Evolutionary conservation across 805 yeast genomes (phyloP).

Genomic region (Yamadazyma nakazawae): DNA sequence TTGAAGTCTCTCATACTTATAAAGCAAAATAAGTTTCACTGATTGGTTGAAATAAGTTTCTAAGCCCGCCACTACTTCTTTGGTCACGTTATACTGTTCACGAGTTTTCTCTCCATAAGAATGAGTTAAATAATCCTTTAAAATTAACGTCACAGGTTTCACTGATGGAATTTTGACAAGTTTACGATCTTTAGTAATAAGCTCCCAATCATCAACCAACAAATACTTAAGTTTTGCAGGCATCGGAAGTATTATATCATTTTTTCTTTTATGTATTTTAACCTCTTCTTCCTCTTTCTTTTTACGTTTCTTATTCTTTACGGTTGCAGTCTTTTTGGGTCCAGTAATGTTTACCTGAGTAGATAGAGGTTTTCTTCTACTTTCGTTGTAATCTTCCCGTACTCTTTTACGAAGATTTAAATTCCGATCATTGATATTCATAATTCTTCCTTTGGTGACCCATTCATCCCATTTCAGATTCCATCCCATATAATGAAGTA

Average conservation of each 20-base stretch:
- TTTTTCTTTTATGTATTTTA: constrained; percentile 21
- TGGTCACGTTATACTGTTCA: constrained; percentile 34
- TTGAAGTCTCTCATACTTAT: constrained; percentile 76
- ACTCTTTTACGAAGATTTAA: constrained; percentile 54
- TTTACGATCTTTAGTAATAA: constrained; percentile 74
- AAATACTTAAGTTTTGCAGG: constrained; percentile 66
- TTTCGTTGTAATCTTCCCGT: constrained; percentile 16
- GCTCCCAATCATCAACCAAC: constrained; percentile 93
- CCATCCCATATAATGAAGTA: constrained; percentile 94
- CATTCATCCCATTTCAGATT: constrained; percentile 96
- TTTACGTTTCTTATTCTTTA: constrained; percentile 2
- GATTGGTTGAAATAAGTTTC: constrained; percentile 70
- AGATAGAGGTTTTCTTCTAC: not conserved
- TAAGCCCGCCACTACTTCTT: constrained; percentile 72
- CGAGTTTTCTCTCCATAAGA: constrained; percentile 1
- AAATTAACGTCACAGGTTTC: constrained; percentile 50
- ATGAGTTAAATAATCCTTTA: constrained; percentile 45
- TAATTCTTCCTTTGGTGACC: constrained; percentile 69
- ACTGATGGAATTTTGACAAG: constrained; percentile 62
- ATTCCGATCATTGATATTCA: constrained; percentile 68
- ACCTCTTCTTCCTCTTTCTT: constrained; percentile 9
- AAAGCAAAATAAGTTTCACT: constrained; percentile 64
- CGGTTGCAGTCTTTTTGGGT: constrained; percentile 2
- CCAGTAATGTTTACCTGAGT: not conserved
- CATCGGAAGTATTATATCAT: constrained; percentile 55